Conservation (phyloP, 768 basidiomycete species). For the Tylopilus subfusipes region DNA sequence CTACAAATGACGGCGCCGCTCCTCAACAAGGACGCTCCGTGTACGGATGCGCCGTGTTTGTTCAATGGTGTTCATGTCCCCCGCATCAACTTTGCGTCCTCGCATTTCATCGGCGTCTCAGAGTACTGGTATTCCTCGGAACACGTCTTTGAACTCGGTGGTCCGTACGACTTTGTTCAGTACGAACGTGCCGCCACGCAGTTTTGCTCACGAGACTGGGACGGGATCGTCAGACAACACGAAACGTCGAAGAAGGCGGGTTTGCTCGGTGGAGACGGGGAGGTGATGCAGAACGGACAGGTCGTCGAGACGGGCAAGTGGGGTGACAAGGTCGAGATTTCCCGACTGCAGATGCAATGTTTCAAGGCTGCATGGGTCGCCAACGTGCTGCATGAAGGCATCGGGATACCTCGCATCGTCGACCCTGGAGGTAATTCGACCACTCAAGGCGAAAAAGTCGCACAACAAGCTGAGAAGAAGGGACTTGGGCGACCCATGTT, state of each 20-base stretch:
- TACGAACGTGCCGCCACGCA: constrained; percentile 90
- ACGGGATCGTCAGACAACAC: constrained; percentile 67
- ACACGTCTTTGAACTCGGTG: constrained; percentile 92
- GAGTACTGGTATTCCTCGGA: constrained; percentile 99
- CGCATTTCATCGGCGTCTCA: constrained; percentile 94
- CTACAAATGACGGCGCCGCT: constrained; percentile 67
- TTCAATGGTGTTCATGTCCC: constrained; percentile 96
- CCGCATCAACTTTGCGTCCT: constrained; percentile 88
- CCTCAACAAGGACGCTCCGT: constrained; percentile 81
- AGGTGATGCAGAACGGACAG: constrained; percentile 57
- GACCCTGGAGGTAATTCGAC: constrained; percentile 81
- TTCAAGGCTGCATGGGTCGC: constrained; percentile 99
- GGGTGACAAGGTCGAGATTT: constrained; percentile 73
- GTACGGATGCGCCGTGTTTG: constrained; percentile 80
- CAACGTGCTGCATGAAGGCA: constrained; percentile 93
- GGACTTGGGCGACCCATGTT: constrained; percentile 82
- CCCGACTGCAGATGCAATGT: constrained; percentile 93
- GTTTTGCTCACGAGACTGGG: constrained; percentile 83
- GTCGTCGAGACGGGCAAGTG: constrained; percentile 65
- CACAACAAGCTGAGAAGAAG: constrained; percentile 73
- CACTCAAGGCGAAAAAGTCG: constrained; percentile 66
- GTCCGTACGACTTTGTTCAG: constrained; percentile 92
- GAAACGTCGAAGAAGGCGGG: constrained; percentile 46
- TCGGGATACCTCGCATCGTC: constrained; percentile 88
- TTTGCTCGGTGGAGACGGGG: constrained; percentile 57